A percentile compares a stretch with the other conserved stretches of the same genome.
Conservation (phyloP, 768 basidiomycete species). For the Daedaleopsis sinensis region DNA sequence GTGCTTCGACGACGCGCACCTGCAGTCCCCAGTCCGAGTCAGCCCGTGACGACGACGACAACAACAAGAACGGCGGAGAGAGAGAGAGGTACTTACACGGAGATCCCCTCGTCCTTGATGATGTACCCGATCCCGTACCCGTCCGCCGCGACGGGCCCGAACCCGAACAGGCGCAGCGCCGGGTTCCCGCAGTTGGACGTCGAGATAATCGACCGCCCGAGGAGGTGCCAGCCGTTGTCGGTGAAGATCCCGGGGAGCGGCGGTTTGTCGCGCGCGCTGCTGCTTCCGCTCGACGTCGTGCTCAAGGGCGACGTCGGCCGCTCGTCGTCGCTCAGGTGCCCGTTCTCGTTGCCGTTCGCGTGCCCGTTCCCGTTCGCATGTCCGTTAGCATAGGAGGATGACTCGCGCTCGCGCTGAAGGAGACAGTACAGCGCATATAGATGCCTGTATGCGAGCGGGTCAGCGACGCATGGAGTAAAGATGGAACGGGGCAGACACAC, state of each 20-base stretch:
- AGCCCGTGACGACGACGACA: background rate
- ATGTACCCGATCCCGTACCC: slow-evolving; percentile 98
- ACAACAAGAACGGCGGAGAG: background rate
- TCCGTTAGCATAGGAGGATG: slow-evolving; percentile 31
- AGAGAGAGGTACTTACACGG: slow-evolving; percentile 54
- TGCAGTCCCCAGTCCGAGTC: slow-evolving; percentile 27
- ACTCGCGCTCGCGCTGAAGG: slow-evolving; percentile 73
- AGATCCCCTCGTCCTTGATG: slow-evolving; percentile 93
- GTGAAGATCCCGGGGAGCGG: slow-evolving; percentile 80
- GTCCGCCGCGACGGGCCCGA: slow-evolving; percentile 92
- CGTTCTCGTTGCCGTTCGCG: background rate
- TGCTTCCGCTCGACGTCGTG: slow-evolving; percentile 23
- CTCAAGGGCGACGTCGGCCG: slow-evolving; percentile 5
- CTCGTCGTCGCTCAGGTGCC: slow-evolving; percentile 29
- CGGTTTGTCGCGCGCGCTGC: slow-evolving; percentile 33
- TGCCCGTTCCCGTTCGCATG: slow-evolving; percentile 30
- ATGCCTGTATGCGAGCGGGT: slow-evolving; percentile 50
- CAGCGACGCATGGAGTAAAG: background rate
- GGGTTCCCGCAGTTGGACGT: slow-evolving; percentile 98
- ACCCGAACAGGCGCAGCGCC: slow-evolving; percentile 88
- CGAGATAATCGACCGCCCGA: slow-evolving; percentile 89
- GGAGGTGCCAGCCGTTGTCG: slow-evolving; percentile 80
- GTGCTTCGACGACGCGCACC: slow-evolving; percentile 93
- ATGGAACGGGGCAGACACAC: slow-evolving; percentile 32
- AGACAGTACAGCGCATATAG: slow-evolving; percentile 96